Conservation (phyloP, 805 yeast species). For the Kazachstania taianensis region DNA sequence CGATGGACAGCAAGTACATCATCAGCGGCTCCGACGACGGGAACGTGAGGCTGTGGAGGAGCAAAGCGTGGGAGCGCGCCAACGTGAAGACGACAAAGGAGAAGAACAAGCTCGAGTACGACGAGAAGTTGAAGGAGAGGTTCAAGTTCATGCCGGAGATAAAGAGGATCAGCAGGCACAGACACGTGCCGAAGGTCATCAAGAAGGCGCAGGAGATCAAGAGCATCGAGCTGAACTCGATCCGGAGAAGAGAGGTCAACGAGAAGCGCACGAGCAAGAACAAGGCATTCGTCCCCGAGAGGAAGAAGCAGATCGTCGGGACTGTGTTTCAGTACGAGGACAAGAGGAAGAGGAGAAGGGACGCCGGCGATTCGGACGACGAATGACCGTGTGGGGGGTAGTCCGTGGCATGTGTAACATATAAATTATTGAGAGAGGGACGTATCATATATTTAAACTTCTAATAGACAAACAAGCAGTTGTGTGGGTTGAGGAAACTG, state of each 20-base stretch:
- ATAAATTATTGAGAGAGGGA: no score
- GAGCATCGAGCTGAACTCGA: slow-evolving; percentile 55
- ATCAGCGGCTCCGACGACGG: slow-evolving; percentile 94
- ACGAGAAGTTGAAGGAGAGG: slow-evolving; percentile 81
- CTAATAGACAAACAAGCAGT: no score
- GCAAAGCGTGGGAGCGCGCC: slow-evolving; percentile 75
- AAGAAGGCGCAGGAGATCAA: slow-evolving; percentile 88
- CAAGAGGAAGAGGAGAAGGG: slow-evolving; percentile 9
- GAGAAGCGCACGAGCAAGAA: slow-evolving; percentile 67
- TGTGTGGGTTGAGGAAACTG: no score
- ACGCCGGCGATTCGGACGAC: slow-evolving; percentile 6
- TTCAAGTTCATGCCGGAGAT: slow-evolving; percentile 96
- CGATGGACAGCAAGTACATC: slow-evolving; percentile 84
- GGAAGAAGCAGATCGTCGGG: slow-evolving; percentile 80
- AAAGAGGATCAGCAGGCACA: slow-evolving; percentile 76
- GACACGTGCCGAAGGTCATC: slow-evolving; percentile 80
- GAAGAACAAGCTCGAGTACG: slow-evolving; percentile 79
- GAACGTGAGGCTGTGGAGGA: slow-evolving; percentile 87
- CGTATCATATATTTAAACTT: no score
- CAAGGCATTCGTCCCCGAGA: slow-evolving; percentile 54
- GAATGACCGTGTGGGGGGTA: no score
- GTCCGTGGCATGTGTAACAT: no score
- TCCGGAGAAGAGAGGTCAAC: slow-evolving; percentile 76
- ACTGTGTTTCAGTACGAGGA: slow-evolving; percentile 53
- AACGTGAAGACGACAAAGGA: slow-evolving; percentile 72